A percentile compares a stretch with the other conserved stretches of the same genome.
phyloP scores from a whole-genome alignment of 2,329 filamentous ascomycete genomes.

The Colletotrichum sp. region DNA sequence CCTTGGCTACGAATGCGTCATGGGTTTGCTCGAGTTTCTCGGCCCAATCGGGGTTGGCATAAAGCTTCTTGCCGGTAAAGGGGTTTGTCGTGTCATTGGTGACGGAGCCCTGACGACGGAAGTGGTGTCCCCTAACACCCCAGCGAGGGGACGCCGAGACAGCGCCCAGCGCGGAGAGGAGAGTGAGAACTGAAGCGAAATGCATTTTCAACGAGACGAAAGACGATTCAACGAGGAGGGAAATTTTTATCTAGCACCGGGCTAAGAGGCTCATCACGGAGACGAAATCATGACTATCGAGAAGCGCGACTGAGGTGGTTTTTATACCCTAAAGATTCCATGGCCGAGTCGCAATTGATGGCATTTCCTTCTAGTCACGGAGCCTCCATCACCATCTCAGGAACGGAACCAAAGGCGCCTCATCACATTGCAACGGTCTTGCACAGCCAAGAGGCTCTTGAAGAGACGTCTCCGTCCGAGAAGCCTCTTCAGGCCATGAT shows the following conservation, averaged over 20 bases:
- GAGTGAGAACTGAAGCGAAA: conserved; percentile 14
- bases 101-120: background rate
- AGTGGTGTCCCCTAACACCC: background rate
- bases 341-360: background rate
- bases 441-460: background rate
- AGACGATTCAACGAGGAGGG: background rate
- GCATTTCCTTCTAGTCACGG: background rate
- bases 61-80: conserved; percentile 53
- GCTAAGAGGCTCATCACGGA: background rate
- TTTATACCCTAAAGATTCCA: background rate
- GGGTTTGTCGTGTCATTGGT: conserved; percentile 35
- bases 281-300: background rate
- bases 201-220: background rate
- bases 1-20: conserved; percentile 36
- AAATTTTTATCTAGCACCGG: background rate
- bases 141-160: conserved; percentile 19
- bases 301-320: background rate
- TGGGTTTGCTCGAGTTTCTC: conserved; percentile 44
- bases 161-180: conserved; percentile 13
- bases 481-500: background rate
- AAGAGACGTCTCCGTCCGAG: background rate
- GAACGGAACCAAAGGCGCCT: conserved; percentile 4
- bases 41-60: conserved; percentile 49
- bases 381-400: background rate
- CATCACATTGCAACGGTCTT: background rate